Evolutionary conservation across 2,329 filamentous ascomycete genomes (phyloP), one percentile per base, ranked within the genome.

Genomic region (Microsporum audouinii): DNA sequence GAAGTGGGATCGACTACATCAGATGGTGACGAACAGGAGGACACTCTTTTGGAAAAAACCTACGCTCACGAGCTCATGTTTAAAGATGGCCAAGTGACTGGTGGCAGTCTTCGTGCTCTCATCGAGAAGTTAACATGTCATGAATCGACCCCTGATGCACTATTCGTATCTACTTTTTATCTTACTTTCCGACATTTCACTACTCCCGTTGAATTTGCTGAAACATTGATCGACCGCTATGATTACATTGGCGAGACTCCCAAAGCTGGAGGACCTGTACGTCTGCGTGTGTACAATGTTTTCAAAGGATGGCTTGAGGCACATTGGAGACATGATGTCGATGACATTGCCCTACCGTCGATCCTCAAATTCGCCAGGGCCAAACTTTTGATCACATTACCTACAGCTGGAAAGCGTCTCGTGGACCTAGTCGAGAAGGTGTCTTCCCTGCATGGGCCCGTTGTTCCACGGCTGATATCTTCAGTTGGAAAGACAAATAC

Each of bases 251-350:
- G 84, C 10, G 88, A 94, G 63, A 88, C 86, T 56, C 83, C 85
- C 27, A 82, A 85, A 62, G 83, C 91, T 64, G 86, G 91, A 27
- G 83, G 81, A 2, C 89, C 92, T 0, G 92, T 97, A 27, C 86
- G 91, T 58, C 78, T 99, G 56, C 85, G 94, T 58, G 90, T 97
- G 1, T 97, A 95, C 78, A 97, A 99, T 71, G 87, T 91, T 61
- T 90, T 99, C 80, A 99, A 99, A 75, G 88, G 89, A 47, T 99
- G 94, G 94, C 79, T 99, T 23, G 94, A 97, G 76, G 94, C 88
- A 5, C 91, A 99, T 74, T 99, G 94, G 92, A 85, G 88, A 56
- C 84, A 89, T 65, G 84, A 90, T 62, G 85, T 86, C 8, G 94
- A 99, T 71, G 83, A 84, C 59, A 81, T 84, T 10, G 90, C 91